phyloP scores from a whole-genome alignment of 139 green algal genomes.

The Chlamydomonas incerta region DNA sequence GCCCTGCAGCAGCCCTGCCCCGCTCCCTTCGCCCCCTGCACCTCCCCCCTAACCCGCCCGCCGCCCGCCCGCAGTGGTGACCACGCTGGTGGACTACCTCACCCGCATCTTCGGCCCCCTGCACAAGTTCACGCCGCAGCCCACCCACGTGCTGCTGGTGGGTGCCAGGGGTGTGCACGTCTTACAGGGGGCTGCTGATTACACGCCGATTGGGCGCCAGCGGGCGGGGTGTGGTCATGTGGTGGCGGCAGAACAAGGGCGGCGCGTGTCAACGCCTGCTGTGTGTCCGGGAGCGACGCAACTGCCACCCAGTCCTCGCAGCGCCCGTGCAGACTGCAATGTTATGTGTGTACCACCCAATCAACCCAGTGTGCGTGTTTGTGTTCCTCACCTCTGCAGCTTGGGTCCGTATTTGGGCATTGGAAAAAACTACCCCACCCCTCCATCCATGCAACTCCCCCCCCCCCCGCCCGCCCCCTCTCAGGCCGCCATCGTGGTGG shows the following conservation, averaged over 20 bases:
- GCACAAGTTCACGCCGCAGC: conserved; percentile 43
- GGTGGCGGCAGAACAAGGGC: neutral
- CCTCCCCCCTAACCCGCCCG: no score
- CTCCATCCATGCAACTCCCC: neutral
- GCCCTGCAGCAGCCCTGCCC: no score
- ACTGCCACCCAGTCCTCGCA: neutral
- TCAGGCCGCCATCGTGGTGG: conserved; percentile 31
- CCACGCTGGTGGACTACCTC: conserved; percentile 25
- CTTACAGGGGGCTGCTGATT: neutral
- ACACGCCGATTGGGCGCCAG: neutral
- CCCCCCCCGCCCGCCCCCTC: neutral
- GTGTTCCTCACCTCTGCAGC: no score
- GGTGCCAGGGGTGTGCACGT: neutral
- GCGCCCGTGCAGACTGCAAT: no score
- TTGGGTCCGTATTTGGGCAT: no score
- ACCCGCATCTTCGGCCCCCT: conserved; percentile 30
- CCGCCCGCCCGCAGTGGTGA: conserved; percentile 17
- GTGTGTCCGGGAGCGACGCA: no score
- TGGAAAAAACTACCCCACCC: no score
- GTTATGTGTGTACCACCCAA: no score
- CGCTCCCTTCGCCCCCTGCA: no score
- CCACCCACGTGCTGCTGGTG: conserved; percentile 35
- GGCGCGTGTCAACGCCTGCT: no score
- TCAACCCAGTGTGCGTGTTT: no score
- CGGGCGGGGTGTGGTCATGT: no score